Base-by-base conservation (phyloP, 2,329 filamentous ascomycete genomes). In the Diaporthe velutina region DNA sequence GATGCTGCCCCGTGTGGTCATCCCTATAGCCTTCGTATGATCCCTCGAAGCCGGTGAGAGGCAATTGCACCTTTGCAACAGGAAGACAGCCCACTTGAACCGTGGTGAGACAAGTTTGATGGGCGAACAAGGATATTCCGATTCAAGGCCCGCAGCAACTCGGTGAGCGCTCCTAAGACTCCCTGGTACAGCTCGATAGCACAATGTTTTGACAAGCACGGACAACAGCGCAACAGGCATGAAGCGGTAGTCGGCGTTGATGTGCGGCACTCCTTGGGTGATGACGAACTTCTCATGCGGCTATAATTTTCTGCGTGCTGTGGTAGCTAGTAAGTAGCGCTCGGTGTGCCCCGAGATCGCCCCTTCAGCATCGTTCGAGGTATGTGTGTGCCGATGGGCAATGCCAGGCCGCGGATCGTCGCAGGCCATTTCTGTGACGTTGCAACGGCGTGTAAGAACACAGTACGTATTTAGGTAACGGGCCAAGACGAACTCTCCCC, bases 1-100 rank as follows among this genome's bases (percentile, higher is more conserved):
- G 15, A 68, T 40, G 45, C 9, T 40, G 48, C 64, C 64, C 64
- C 64, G 64, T 68, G 33, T 35, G n/a, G 15, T 2, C 22, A 68
- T 10, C n/a, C 22, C 35, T 10, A 30, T 28, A 33, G 28, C 64
- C 33, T 22, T 25, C 45, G 22, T 40, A 22, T 68, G n/a, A 5
- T 22, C 30, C 25, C 33, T 68, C 8, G 33, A 28, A 28, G 64
- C 64, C 33, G 64, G n/a, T 48, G 64, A 54, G 48, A 28, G 9
- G 17, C 4, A 68, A 2, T 22, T 68, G 13, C 22, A 15, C 64
- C 45, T 28, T 54, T 9, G 7, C n/a, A 25, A 38, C 13, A 54
- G 64, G 28, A 12, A 28, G 25, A 54, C 17, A 52, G 30, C 30
- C 2, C 45, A 25, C 60, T 67, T 35, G 15, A 52, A 25, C 19